These are phyloP conservation scores for Podosphaera leucotricha DNA, from an alignment of 2,329 filamentous ascomycete genomes.

Conservation along the genomic window DNA sequence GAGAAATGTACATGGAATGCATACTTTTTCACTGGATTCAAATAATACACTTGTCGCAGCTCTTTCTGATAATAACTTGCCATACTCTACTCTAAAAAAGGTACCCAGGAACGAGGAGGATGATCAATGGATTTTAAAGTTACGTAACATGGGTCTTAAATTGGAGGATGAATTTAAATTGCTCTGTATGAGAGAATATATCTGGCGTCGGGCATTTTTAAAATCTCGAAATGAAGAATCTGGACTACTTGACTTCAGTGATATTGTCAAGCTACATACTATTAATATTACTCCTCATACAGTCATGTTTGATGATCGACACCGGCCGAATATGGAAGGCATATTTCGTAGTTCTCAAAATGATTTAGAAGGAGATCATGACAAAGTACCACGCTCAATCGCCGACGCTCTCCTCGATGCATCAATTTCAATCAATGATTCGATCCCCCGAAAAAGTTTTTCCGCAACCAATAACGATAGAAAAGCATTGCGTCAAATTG, in stretches of 20 bases:
- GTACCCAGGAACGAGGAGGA: conserved; percentile 71
- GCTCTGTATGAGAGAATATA: conserved; percentile 65
- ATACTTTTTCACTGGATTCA: conserved; percentile 42
- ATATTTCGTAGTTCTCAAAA: conserved; percentile 9
- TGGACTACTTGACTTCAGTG: conserved; percentile 28
- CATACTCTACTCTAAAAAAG: conserved; percentile 33
- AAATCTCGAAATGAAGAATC: conserved; percentile 19
- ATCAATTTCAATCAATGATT: conserved; percentile 63
- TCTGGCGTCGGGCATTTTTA: conserved; percentile 62
- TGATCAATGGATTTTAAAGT: conserved; percentile 68
- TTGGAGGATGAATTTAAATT: conserved; percentile 77
- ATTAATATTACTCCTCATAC: conserved; percentile 65
- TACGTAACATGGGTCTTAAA: conserved; percentile 63
- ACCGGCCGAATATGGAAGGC: conserved; percentile 24
- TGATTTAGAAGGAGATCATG: conserved; percentile 15
- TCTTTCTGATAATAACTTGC: conserved; percentile 31
- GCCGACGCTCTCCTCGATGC: conserved; percentile 80
- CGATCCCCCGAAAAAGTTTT: conserved; percentile 28
- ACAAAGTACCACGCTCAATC: conserved; percentile 40
- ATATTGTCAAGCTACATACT: conserved; percentile 50
- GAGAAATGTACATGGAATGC: conserved; percentile 49
- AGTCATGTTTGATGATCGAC: conserved; percentile 68
- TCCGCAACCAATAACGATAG: conserved; percentile 22
- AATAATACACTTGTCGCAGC: conserved; percentile 25
- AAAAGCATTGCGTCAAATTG: not conserved